Evolutionary conservation across 2,329 filamentous ascomycete genomes (phyloP).

Genomic region (Chaetomium sp.): DNA sequence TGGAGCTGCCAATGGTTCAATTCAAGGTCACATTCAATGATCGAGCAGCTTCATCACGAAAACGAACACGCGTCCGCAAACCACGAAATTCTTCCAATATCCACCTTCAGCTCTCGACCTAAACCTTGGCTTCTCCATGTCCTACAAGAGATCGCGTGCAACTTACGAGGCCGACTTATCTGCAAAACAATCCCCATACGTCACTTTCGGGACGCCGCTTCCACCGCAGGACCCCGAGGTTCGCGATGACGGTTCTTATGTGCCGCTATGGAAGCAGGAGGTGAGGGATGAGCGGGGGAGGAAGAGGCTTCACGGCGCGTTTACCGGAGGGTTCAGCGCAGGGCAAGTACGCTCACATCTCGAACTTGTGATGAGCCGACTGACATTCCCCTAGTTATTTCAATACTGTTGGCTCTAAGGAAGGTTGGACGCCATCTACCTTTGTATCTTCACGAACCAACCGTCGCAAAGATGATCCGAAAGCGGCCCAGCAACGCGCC

Average conservation of each 20-base stretch:
- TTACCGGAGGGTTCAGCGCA: conserved; percentile 95
- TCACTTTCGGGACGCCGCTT: conserved; percentile 80
- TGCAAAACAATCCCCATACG: conserved; percentile 70
- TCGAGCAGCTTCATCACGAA: background rate
- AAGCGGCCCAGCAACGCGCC: conserved; percentile 59
- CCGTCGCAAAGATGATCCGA: conserved; percentile 68
- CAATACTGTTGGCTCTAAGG: conserved; percentile 97
- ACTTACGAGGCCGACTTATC: conserved; percentile 76
- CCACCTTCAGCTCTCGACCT: background rate
- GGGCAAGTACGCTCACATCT: conserved; percentile 61
- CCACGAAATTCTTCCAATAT: background rate
- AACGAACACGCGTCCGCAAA: background rate
- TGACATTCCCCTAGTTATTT: conserved; percentile 69
- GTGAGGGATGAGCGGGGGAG: conserved; percentile 89
- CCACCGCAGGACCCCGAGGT: conserved; percentile 73
- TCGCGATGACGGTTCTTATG: conserved; percentile 87
- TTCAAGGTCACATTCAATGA: background rate
- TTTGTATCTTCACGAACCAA: conserved; percentile 89
- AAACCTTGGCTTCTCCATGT: conserved; percentile 55
- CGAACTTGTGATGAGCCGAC: background rate
- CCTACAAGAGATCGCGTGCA: conserved; percentile 76
- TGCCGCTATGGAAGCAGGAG: conserved; percentile 98
- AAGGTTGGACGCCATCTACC: conserved; percentile 91
- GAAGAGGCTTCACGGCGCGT: conserved; percentile 91
- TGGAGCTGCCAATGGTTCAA: background rate